These are phyloP conservation scores for Monilinia fructicola DNA, from an alignment of 2,329 filamentous ascomycete species.

Conservation along the genomic window DNA sequence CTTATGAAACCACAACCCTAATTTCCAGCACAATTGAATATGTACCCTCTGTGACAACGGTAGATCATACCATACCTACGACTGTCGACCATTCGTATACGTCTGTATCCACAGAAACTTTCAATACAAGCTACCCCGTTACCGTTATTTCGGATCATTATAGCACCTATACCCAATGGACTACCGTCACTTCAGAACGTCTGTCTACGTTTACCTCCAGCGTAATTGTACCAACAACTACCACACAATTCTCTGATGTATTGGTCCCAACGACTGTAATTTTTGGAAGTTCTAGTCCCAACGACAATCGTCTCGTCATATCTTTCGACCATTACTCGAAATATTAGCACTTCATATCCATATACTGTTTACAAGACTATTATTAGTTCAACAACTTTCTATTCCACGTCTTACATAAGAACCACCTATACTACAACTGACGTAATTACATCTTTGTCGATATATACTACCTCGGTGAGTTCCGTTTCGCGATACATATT, in stretches of 20 bases:
- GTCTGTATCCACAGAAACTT: neutral
- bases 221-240: conserved; percentile 5
- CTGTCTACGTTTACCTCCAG: conserved; percentile 14
- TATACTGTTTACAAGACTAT: conserved; percentile 12
- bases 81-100: conserved; percentile 2
- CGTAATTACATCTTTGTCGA: conserved; percentile 1
- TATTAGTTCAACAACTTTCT: conserved; percentile 17
- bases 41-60: conserved; percentile 5
- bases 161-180: conserved; percentile 15
- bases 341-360: conserved; percentile 9
- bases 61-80: conserved; percentile 9
- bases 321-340: neutral
- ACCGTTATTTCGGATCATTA: conserved; percentile 11
- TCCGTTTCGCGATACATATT: too few relatives aligned
- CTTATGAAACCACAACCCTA: conserved; percentile 10
- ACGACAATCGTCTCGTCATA: conserved; percentile 7
- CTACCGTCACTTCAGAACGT: neutral
- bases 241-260: conserved; percentile 1
- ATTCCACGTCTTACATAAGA: conserved; percentile 13
- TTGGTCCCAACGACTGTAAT: conserved; percentile 5
- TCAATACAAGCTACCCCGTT: conserved; percentile 14
- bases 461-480: neutral
- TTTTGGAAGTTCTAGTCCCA: neutral
- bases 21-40: neutral
- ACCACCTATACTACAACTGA: conserved; percentile 1